Evolutionary conservation across 2,329 filamentous ascomycete genomes (phyloP).

Genomic region (Sodiomyces alkalinus): DNA sequence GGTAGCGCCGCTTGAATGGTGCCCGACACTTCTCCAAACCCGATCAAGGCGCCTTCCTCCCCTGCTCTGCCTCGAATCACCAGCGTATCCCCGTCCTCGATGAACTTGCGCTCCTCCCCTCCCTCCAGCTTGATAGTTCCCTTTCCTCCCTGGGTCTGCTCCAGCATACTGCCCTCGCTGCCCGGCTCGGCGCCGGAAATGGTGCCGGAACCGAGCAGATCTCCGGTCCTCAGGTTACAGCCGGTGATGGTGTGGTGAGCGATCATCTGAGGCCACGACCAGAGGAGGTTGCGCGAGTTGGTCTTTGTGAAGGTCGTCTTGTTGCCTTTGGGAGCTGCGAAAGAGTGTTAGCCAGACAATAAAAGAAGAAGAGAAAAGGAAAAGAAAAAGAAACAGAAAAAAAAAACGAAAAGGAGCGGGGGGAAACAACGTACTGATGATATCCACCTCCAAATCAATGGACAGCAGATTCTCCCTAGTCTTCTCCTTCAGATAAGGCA

Average conservation of each 20-base stretch:
- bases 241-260: slow-evolving; percentile 67
- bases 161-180: slow-evolving; percentile 54
- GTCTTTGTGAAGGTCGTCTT: slow-evolving; percentile 12
- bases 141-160: slow-evolving; percentile 59
- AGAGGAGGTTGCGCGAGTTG: slow-evolving; percentile 39
- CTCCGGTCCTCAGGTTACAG: slow-evolving; percentile 59
- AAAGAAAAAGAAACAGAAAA: too few species aligned
- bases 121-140: slow-evolving; percentile 41
- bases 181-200: slow-evolving; percentile 51
- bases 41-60: slow-evolving; percentile 50
- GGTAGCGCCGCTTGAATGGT: slow-evolving; percentile 29
- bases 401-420: too few species aligned
- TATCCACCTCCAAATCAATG: slow-evolving; percentile 21
- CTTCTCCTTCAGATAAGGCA: slow-evolving; percentile 27
- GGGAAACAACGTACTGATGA: slow-evolving; percentile 19
- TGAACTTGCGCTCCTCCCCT: slow-evolving; percentile 53
- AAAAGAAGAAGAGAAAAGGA: too few species aligned
- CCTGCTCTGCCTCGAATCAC: slow-evolving; percentile 52
- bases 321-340: slow-evolving; percentile 15
- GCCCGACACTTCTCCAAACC: slow-evolving; percentile 61
- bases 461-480: slow-evolving; percentile 20
- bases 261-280: slow-evolving; percentile 74
- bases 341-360: too few species aligned
- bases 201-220: slow-evolving; percentile 65
- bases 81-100: slow-evolving; percentile 61